These are phyloP conservation scores for Mucor racemosus DNA, from an alignment of 371 early-diverging fungal genomes.

Conservation along the genomic window DNA sequence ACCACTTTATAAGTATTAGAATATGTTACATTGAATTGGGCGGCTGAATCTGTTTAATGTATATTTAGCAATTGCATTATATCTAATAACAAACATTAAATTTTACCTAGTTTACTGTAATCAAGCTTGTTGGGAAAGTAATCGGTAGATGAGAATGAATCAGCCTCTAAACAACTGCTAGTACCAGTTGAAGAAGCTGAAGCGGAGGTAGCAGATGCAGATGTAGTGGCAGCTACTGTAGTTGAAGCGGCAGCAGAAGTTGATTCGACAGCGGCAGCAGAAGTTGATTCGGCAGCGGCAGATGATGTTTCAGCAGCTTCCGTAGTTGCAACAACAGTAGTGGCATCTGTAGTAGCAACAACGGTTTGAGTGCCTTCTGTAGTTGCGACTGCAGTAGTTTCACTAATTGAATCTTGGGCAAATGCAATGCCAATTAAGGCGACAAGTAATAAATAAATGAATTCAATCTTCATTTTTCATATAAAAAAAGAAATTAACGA, in stretches of 20 bases:
- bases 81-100: neutral
- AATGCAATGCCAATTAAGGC: conserved; percentile 10
- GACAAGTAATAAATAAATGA: neutral
- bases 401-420: conserved; percentile 11
- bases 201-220: conserved; percentile 2
- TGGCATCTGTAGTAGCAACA: neutral
- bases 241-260: conserved; percentile 3
- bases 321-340: conserved; percentile 5
- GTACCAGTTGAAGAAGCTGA: neutral
- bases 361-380: neutral
- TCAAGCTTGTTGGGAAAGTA: conserved; percentile 28
- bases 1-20: conserved; percentile 36
- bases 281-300: neutral
- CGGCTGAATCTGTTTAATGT: conserved; percentile 3
- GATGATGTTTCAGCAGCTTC: conserved; percentile 7
- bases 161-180: conserved; percentile 26
- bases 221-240: conserved; percentile 6
- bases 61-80: neutral
- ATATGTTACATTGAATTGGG: conserved; percentile 33
- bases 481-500: neutral
- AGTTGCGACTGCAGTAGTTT: conserved; percentile 3
- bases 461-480: conserved; percentile 3
- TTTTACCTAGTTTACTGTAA: conserved; percentile 17
- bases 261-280: neutral
- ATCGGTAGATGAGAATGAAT: conserved; percentile 24